These are phyloP conservation scores for Aspergillus sergii DNA, from an alignment of 2,329 filamentous ascomycete genomes.

Conservation along the genomic window DNA sequence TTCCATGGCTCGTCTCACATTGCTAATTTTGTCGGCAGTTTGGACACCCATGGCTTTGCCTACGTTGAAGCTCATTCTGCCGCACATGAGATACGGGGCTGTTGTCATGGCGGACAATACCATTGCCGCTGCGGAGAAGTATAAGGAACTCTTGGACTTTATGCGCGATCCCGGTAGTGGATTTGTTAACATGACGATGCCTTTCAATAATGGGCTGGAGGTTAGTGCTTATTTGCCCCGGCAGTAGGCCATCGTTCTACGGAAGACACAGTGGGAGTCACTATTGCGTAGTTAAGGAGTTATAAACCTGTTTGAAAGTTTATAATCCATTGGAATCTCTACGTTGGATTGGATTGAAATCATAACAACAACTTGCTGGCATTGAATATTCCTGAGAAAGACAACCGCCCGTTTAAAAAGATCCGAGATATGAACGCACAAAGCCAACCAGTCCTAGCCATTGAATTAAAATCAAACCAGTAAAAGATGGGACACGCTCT, in stretches of 20 bases:
- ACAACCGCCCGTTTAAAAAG: accelerated
- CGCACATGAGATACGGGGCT: conserved; percentile 37
- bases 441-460: no score
- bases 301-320: no score
- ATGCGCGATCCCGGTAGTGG: conserved; percentile 50
- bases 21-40: conserved; percentile 28
- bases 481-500: no score
- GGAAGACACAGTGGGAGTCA: no score
- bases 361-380: no score
- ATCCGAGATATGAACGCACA: no score
- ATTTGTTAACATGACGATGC: conserved; percentile 54
- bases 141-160: conserved; percentile 51
- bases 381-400: no score
- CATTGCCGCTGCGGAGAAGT: conserved; percentile 31
- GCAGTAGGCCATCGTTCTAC: background rate
- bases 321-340: background rate
- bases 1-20: background rate
- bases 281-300: no score
- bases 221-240: conserved; percentile 41
- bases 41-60: conserved; percentile 44
- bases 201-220: conserved; percentile 53
- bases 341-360: no score
- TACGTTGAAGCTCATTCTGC: conserved; percentile 39
- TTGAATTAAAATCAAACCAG: no score
- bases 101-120: conserved; percentile 45